Base-by-base conservation (phyloP, 1,139 yeast species). In the Magnusiomyces suaveolens region DNA sequence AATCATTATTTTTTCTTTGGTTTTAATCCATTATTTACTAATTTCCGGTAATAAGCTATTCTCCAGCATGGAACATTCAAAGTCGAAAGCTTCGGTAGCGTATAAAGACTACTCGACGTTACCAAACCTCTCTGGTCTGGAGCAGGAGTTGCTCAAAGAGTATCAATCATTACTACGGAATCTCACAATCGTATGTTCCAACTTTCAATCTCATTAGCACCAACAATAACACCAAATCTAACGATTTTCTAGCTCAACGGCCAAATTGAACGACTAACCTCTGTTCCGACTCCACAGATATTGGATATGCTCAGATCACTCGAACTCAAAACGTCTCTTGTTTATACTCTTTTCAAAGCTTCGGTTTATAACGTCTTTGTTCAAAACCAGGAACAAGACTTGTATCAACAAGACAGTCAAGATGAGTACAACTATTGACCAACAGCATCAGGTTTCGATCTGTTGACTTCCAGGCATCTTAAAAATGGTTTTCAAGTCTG, bases 291-390 rank as follows among this genome's bases (percentile, higher is more conserved):
- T 2, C 64, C 71, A 43, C 72, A 72, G 50, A 68, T 80, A 48
- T 67, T 78, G 39, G 79, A 75, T 43, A 76, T 77, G 54, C 64
- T 80, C 59, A 71, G 83, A 33, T 72, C 71, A 32, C 68, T 81
- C 57, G 85, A 81, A 63, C 73, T 77, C 62, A 79, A 80, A 58
- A 70, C 79, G 33, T 81, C 82, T 0, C 68, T 80, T 56, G 81
- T 81, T n/a, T 77, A 78, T 59, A 81, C 84, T 2, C 70, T 79
- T 48, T 76, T 81, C 66, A 78, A 78, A 59, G 80, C 83, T 1
- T 80, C 84, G 0, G 83, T 81, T 3, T 80, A 80, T 63, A 75
- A 79, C 50, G 70, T 79, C 52, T 75, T 76, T 59, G 63, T 71
- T 53, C 77, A 73, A 60, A 74, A 74, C 57, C 76, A 72, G 10